Percentiles rank a stretch among this genome's conserved stretches.
Evolutionary conservation across 2,329 filamentous ascomycete species (phyloP).

Genomic region (Chaetothyriales sp.): DNA sequence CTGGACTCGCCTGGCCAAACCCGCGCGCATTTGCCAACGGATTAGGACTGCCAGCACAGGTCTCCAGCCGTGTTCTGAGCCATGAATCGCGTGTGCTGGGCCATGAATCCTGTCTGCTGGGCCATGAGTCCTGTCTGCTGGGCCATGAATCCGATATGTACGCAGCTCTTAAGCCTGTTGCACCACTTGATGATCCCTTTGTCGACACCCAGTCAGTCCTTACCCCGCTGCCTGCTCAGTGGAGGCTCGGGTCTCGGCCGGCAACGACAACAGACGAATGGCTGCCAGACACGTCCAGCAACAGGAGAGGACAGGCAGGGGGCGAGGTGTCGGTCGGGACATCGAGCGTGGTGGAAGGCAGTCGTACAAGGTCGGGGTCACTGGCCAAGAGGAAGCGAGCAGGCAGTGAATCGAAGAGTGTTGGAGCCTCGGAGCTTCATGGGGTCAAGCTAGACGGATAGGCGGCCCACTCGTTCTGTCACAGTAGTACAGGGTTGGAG

Average conservation of each 20-base stretch:
- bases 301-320: background rate
- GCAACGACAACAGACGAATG: background rate
- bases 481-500: background rate
- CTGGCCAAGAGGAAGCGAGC: background rate
- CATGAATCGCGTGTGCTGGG: too few relatives aligned
- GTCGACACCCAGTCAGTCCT: slow-evolving; percentile 25
- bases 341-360: background rate
- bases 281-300: background rate
- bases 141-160: slow-evolving; percentile 45
- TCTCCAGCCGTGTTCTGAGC: background rate
- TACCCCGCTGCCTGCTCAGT: slow-evolving; percentile 12
- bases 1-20: slow-evolving; percentile 70
- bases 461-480: too few relatives aligned
- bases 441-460: background rate
- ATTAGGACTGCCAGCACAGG: slow-evolving; percentile 18
- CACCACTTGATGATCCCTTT: slow-evolving; percentile 27
- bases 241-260: background rate
- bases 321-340: background rate
- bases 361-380: background rate
- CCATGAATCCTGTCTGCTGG: too few relatives aligned
- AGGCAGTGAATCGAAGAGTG: background rate
- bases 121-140: slow-evolving; percentile 28
- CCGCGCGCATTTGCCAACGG: slow-evolving; percentile 22
- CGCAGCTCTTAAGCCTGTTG: slow-evolving; percentile 39
- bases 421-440: background rate